phyloP scores from a whole-genome alignment of 352 stramenopile genomes.

The Phytophthora multivora region DNA sequence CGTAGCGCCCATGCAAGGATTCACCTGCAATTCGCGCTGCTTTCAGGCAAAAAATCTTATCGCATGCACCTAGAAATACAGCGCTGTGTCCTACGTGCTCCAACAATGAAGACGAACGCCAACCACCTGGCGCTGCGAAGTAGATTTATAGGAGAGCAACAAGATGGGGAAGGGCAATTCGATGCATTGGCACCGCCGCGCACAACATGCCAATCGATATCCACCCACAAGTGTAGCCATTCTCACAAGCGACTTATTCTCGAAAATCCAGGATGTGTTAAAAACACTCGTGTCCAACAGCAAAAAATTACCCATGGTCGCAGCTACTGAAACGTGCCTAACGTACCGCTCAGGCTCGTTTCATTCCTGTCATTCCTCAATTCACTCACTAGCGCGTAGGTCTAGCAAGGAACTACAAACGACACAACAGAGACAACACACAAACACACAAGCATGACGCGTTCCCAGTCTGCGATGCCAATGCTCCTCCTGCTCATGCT shows the following conservation, averaged over 20 bases:
- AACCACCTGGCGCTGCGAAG: slow-evolving; percentile 12
- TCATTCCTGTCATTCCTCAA: slow-evolving; percentile 33
- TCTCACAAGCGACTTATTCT: slow-evolving; percentile 21
- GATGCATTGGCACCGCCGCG: neutral
- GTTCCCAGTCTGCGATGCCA: slow-evolving; percentile 19
- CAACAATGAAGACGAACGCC: slow-evolving; percentile 3
- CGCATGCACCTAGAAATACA: neutral
- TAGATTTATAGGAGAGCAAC: slow-evolving; percentile 19
- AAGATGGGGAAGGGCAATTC: slow-evolving; percentile 18
- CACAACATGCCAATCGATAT: slow-evolving; percentile 7
- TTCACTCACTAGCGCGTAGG: slow-evolving; percentile 15
- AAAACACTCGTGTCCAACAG: slow-evolving; percentile 18
- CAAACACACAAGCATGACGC: slow-evolving; percentile 25
- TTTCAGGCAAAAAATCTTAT: slow-evolving; percentile 2
- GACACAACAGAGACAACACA: slow-evolving; percentile 3
- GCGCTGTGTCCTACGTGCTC: slow-evolving; percentile 24
- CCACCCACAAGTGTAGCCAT: slow-evolving; percentile 11
- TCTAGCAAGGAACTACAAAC: neutral
- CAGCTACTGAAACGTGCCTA: slow-evolving; percentile 21
- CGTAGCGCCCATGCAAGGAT: slow-evolving; percentile 17
- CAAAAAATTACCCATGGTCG: slow-evolving; percentile 11
- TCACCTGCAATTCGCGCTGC: neutral
- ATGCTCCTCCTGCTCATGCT: slow-evolving; percentile 32
- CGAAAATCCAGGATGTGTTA: slow-evolving; percentile 28
- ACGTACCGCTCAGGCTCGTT: slow-evolving; percentile 4